Base-by-base conservation (phyloP, 768 basidiomycete species). In the Mycena capillaripes region DNA sequence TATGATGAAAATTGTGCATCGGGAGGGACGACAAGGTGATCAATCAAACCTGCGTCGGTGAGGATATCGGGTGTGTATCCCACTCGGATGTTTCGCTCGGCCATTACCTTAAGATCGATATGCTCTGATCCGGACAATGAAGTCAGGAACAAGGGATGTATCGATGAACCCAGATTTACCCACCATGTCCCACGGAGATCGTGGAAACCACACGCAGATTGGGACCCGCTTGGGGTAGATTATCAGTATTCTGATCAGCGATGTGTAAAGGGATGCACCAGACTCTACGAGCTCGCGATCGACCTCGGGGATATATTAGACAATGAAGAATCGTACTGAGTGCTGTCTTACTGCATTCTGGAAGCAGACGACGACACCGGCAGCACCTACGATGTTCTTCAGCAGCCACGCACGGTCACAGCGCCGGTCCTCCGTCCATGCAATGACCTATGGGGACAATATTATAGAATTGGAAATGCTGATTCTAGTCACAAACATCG, bases 41-140 rank as follows among this genome's bases (percentile, higher is more conserved):
- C 29, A 32, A 6, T 73, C 82, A 62, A 76, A 91, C 96, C 96
- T 71, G 97, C 96, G 76, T 96, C 95, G 8, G 94, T 97, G 10
- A 99, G 87, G 8, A 99, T 93, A 69, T 97, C 96, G 0, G 97
- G 98, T 0, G 97, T 99, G 81, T 96, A 95, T 8, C 98, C 98
- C 4, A 98, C 80, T 63, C 87, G 89, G 68, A 99, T 87, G 3
- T 87, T 86, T 14, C 91, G 88, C 74, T 87, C 83, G 14, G 89
- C 86, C 9, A 92, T 81, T 30, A 88, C 90, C 27, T 83, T 78
- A 1, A 94, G 83, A 71, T 94, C 89, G 44, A 96, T 87, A 73
- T 99, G 98, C 63, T 99, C 97, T 97, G 44, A 21, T 61, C 29
- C 58, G 42, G 11, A 8, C 34, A 38, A 27, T 42, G 10, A 23